A percentile compares a stretch with the other conserved stretches of the same genome.
phyloP scores from a whole-genome alignment of 1,139 yeast genomes.

The Kazachstania sp. region DNA sequence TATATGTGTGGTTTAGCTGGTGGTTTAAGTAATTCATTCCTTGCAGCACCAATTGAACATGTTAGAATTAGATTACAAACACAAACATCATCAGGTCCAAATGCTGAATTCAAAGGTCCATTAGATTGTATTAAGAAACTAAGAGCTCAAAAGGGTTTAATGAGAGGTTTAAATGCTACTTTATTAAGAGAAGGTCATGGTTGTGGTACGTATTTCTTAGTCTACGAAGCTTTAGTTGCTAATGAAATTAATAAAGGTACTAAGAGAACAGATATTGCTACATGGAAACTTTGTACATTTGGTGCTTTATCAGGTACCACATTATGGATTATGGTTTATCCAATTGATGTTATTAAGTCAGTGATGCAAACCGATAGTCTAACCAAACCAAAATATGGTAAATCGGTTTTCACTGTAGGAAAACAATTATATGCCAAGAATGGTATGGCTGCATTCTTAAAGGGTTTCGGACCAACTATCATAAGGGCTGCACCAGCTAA shows the following conservation, averaged over 20 bases:
- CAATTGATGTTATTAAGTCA: slow-evolving; percentile 79
- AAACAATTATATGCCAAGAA: slow-evolving; percentile 42
- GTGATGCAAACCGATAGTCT: slow-evolving; percentile 77
- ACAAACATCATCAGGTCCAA: slow-evolving; percentile 44
- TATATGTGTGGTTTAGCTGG: slow-evolving; percentile 80
- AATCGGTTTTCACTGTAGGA: slow-evolving; percentile 41
- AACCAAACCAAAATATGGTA: slow-evolving; percentile 35
- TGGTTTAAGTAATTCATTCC: slow-evolving; percentile 77
- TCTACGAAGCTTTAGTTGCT: slow-evolving; percentile 78
- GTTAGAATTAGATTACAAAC: slow-evolving; percentile 85
- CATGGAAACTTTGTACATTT: slow-evolving; percentile 69
- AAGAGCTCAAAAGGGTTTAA: slow-evolving; percentile 53
- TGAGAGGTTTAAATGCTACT: slow-evolving; percentile 75
- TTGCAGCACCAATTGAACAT: slow-evolving; percentile 90
- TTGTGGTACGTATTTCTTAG: slow-evolving; percentile 78
- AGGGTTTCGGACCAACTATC: slow-evolving; percentile 84
- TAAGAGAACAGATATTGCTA: slow-evolving; percentile 62
- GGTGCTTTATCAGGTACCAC: slow-evolving; percentile 86
- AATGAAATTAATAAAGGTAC: slow-evolving; percentile 42
- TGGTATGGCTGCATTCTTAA: slow-evolving; percentile 72
- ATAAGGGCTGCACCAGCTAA: slow-evolving; percentile 95
- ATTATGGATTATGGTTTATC: slow-evolving; percentile 75
- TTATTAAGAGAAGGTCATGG: slow-evolving; percentile 78
- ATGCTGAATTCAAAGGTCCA: slow-evolving; percentile 60
- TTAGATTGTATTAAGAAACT: slow-evolving; percentile 63